A percentile compares a stretch with the other conserved stretches of the same genome.
Conservation (phyloP, 2,329 filamentous ascomycete genomes). For the Fonsecaea monophora region DNA sequence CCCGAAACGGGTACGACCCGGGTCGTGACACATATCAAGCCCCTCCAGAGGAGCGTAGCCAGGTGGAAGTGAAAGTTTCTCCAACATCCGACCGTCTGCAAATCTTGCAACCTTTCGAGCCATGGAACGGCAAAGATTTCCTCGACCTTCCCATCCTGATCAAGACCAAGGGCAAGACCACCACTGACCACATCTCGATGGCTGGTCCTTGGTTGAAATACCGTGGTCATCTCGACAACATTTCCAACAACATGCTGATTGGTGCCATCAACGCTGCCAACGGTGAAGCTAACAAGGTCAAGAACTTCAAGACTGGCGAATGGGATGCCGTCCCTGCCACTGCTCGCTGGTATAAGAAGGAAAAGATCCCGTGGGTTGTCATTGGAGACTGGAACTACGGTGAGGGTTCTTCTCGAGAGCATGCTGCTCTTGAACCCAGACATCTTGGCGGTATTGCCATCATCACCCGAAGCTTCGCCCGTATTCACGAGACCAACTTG, state of each 20-base stretch:
- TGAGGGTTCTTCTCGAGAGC: conserved; percentile 96
- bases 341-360: conserved; percentile 97
- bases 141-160: conserved; percentile 86
- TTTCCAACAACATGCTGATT: conserved; percentile 99
- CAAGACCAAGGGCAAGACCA: conserved; percentile 96
- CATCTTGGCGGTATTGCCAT: conserved; percentile 97
- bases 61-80: conserved; percentile 80
- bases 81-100: conserved; percentile 94
- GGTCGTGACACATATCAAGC: conserved; percentile 95
- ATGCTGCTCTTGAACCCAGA: conserved; percentile 95
- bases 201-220: conserved; percentile 98
- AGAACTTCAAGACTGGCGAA: conserved; percentile 84
- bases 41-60: conserved; percentile 77
- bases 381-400: conserved; percentile 99
- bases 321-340: conserved; percentile 89
- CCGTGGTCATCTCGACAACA: conserved; percentile 98
- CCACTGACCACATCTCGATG: conserved; percentile 97
- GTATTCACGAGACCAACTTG: conserved; percentile 99
- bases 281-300: conserved; percentile 95
- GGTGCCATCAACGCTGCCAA: conserved; percentile 96
- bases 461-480: conserved; percentile 93
- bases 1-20: conserved; percentile 81
- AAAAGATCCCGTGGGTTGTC: conserved; percentile 95
- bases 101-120: conserved; percentile 80
- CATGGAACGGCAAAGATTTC: conserved; percentile 94